Percentiles rank a stretch among this genome's conserved stretches.
phyloP scores from a whole-genome alignment of 106 monocot species.

The Allium sativum region DNA sequence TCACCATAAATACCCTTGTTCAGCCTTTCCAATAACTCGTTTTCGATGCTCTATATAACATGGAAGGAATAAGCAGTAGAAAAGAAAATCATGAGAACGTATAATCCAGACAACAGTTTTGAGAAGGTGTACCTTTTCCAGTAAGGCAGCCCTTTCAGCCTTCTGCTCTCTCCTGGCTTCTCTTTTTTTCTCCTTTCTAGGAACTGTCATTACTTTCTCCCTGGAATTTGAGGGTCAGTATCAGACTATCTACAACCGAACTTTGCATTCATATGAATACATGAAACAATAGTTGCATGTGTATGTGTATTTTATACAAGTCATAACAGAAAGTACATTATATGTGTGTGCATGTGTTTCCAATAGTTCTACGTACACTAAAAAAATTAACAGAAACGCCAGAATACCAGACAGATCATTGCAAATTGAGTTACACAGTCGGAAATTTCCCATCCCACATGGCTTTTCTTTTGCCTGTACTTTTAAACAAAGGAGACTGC shows the following conservation, averaged over 20 bases:
- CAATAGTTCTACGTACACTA: no score
- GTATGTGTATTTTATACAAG: no score
- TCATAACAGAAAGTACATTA: not conserved
- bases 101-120: not conserved
- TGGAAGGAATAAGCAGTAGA: not conserved
- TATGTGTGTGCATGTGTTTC: no score
- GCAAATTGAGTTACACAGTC: no score
- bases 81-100: not conserved
- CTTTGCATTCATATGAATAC: not conserved
- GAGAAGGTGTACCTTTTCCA: constrained; percentile 56
- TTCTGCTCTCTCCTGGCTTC: constrained; percentile 82
- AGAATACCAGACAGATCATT: no score
- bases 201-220: constrained; percentile 91
- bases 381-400: no score
- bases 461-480: no score
- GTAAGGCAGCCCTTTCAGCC: constrained; percentile 77
- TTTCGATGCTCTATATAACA: constrained; percentile 70
- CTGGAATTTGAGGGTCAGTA: constrained; percentile 14
- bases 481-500: no score
- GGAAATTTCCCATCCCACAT: no score
- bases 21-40: constrained; percentile 70
- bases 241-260: no score
- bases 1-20: constrained; percentile 87
- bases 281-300: not conserved
- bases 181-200: constrained; percentile 79